Base-by-base conservation (phyloP, 169 alveolate species). In the Plasmodium gonderi region DNA sequence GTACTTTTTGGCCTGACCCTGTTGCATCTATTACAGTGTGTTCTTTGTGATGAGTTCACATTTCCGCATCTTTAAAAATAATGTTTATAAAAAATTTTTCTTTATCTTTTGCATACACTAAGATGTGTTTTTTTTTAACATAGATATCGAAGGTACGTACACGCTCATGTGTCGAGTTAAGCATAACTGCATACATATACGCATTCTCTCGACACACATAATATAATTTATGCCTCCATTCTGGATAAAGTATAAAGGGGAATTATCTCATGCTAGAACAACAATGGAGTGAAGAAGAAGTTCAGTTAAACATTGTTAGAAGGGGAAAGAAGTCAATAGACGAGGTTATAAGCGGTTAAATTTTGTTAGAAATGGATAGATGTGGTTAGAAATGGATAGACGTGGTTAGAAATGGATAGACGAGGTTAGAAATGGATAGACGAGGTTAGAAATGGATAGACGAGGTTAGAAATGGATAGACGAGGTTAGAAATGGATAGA, bases 11-110 rank as follows among this genome's bases (percentile, higher is more conserved):
- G 95, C 17, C 96, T 74, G 20, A 91, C 92, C 23, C 82, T 60
- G 65, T 96, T 96, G 78, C 98, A 96, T 44, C 95, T 65, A 74
- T 94, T 94, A 69, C 98, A 96, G 78, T 80, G 92, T 23, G 95
- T 81, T 44, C 98, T 90, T 90, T 96, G 96, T n/a, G 97, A 77
- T 60, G 93, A 96, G 65, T 96, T 96, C 29, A 96, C 80, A 81
- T 95, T 95, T 38, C 96, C 81, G 74, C 98, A 96, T 29, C 97
- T 95, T 80, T 38, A 91, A 65, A 64, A 82, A 47, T 47, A 82
- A 82, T 69, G 36, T 69, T 20, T 6, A 47, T 68, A 54, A 69
- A 45, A 69, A 45, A 20, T 26, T 67, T 80, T 69, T 79, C 23
- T 26, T 79, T n/a, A 47, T 51, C 7, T 79, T 47, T 47, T 31